phyloP scores from a whole-genome alignment of 2,329 filamentous ascomycete species.

The Monosporascus cannonballus region DNA sequence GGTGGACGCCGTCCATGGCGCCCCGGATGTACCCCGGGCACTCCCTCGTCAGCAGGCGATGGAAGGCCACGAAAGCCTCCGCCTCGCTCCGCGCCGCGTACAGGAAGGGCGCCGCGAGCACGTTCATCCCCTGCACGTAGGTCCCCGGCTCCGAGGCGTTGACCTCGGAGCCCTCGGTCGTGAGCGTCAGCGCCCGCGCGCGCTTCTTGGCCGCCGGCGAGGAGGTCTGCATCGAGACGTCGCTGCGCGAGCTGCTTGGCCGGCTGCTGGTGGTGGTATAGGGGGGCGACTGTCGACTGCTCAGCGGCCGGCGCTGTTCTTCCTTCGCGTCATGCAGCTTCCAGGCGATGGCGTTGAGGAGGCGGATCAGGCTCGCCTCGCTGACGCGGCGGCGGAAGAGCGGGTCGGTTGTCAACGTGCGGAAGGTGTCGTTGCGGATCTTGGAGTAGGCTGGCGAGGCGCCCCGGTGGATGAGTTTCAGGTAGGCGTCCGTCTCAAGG shows the following conservation, averaged over 20 bases:
- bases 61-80: slow-evolving; percentile 88
- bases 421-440: slow-evolving; percentile 97
- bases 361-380: slow-evolving; percentile 87
- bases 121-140: slow-evolving; percentile 99
- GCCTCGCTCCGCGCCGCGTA: slow-evolving; percentile 93
- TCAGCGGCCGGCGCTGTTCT: slow-evolving; percentile 30
- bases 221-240: slow-evolving; percentile 33
- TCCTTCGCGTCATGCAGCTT: slow-evolving; percentile 74
- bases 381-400: slow-evolving; percentile 92
- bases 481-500: slow-evolving; percentile 80
- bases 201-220: slow-evolving; percentile 43
- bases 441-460: slow-evolving; percentile 93
- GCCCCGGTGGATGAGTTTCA: slow-evolving; percentile 84
- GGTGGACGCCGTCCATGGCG: slow-evolving; percentile 95
- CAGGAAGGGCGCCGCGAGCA: slow-evolving; percentile 89
- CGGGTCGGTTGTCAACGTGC: slow-evolving; percentile 93
- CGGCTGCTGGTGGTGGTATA: slow-evolving; percentile 24
- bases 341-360: slow-evolving; percentile 95
- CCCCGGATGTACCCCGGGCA: slow-evolving; percentile 91
- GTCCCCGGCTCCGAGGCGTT: slow-evolving; percentile 65
- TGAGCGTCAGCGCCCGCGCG: slow-evolving; percentile 52
- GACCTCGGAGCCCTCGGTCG: slow-evolving; percentile 57
- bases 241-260: slow-evolving; percentile 32
- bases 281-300: slow-evolving; percentile 23
- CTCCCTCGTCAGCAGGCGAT: slow-evolving; percentile 79